Conservation (phyloP, 345 rosid genomes). For the Eucalyptus marginata region DNA sequence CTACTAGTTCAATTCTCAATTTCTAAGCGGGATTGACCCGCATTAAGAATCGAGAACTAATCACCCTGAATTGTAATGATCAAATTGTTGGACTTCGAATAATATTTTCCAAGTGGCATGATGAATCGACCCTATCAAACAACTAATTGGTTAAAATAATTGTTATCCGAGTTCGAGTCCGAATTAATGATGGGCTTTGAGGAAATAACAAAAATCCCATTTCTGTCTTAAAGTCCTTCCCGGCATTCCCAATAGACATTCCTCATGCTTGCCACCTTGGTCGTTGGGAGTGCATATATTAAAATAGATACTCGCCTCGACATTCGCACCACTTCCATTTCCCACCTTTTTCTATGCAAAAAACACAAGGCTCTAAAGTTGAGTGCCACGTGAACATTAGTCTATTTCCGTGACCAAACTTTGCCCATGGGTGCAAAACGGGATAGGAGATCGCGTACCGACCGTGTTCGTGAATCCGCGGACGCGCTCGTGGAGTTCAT, state of each 20-base stretch:
- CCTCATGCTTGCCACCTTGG: not conserved
- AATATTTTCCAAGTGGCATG: fast-evolving
- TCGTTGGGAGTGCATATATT: not conserved
- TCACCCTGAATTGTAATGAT: not conserved
- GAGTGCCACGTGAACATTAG: not conserved
- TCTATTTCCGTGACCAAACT: not conserved
- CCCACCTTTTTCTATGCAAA: not conserved
- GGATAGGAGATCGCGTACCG: not conserved
- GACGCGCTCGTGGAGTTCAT: not conserved
- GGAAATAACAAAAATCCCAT: not conserved
- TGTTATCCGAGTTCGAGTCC: not conserved
- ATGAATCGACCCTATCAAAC: not conserved
- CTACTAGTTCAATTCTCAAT: no score
- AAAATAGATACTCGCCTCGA: not conserved
- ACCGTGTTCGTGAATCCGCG: fast-evolving
- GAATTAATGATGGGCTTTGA: not conserved
- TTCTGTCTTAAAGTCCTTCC: not conserved
- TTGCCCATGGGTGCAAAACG: not conserved
- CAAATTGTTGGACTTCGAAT: not conserved
- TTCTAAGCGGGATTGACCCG: fast-evolving
- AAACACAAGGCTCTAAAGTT: not conserved
- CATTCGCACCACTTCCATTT: not conserved
- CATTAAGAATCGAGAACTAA: fast-evolving
- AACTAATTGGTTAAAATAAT: not conserved
- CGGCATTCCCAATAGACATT: not conserved